Base-by-base conservation (phyloP, 169 alveolate genomes). In the Ichthyophthirius multifiliis region DNA sequence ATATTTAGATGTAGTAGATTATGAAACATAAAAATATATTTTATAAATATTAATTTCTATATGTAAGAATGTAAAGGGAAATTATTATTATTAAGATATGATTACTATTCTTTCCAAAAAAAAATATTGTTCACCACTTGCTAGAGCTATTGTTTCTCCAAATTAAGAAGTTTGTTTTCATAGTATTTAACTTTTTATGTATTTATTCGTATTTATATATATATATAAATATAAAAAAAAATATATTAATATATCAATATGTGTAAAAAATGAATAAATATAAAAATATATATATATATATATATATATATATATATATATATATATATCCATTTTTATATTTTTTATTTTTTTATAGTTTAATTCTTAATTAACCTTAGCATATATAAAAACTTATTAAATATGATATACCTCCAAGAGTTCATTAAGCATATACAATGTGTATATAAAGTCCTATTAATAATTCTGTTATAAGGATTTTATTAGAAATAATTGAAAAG, bases 41-140 rank as follows among this genome's bases (percentile, higher is more conserved):
- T 23, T 37, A 9, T 34, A 35, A n/a, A 37, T 67, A n/a, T 16
- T 67, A 13, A 34, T 37, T 0, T 37, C 43, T 39, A 15, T 67
- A 2, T 34, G 55, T 32, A 67, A 41, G 41, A 44, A 37, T 3
- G 39, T 10, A 3, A 27, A 27, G 5, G 48, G 18, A 16, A 67
- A 67, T 67, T 13, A 15, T 4, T 67, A 39, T 32, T 37, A n/a
- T 27, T 47, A 39, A 67, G 48, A 67, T n/a, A 39, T 37, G 48
- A 35, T 18, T 27, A 67, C 13, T 1, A 67, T 37, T 1, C 77
- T 67, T 23, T 18, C 20, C 18, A 67, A 67, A 41, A 35, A 67
- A n/a, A 67, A 67, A 67, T 67, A 67, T 41, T 41, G 43, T 9
- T 31, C 77, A 4, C 77, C 77, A 18, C 43, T 67, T 15, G 55